These are phyloP conservation scores for Pleurotus platypus DNA, from an alignment of 768 basidiomycete species.

Conservation along the genomic window DNA sequence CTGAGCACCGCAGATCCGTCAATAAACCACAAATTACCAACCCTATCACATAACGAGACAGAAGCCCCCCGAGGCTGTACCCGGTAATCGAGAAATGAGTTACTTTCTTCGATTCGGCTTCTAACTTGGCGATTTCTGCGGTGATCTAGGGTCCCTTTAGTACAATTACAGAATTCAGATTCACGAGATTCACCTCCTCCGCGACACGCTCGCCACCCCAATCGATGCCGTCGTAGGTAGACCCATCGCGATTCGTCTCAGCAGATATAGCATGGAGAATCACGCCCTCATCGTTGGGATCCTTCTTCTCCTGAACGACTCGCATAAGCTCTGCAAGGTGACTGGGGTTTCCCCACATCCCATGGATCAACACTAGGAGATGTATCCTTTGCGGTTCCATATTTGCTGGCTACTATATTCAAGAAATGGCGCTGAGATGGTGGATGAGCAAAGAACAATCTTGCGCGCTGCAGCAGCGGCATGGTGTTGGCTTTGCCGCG, in stretches of 20 bases:
- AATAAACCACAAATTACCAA: conserved; percentile 23
- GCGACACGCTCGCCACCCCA: conserved; percentile 81
- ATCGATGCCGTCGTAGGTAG: conserved; percentile 82
- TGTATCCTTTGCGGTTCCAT: conserved; percentile 43
- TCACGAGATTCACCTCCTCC: conserved; percentile 51
- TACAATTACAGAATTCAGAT: background rate
- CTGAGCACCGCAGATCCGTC: no score
- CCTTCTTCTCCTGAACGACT: conserved; percentile 40
- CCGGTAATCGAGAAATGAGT: conserved; percentile 70
- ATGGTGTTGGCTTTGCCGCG: no score
- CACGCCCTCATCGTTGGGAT: conserved; percentile 30
- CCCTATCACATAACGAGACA: conserved; percentile 79
- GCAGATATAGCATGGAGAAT: conserved; percentile 61
- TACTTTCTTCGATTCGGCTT: conserved; percentile 52
- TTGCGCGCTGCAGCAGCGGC: no score
- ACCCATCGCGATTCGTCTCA: conserved; percentile 59
- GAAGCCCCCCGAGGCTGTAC: conserved; percentile 76
- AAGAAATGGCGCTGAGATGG: no score
- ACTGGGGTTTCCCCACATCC: conserved; percentile 80
- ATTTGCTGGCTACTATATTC: no score
- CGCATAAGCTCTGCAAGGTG: conserved; percentile 37
- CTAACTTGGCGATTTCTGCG: conserved; percentile 25
- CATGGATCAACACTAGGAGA: conserved; percentile 49
- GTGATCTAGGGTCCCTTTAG: no score
- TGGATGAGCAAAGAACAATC: no score